Conservation (phyloP, 169 alveolate genomes). For the Babesia microti region DNA sequence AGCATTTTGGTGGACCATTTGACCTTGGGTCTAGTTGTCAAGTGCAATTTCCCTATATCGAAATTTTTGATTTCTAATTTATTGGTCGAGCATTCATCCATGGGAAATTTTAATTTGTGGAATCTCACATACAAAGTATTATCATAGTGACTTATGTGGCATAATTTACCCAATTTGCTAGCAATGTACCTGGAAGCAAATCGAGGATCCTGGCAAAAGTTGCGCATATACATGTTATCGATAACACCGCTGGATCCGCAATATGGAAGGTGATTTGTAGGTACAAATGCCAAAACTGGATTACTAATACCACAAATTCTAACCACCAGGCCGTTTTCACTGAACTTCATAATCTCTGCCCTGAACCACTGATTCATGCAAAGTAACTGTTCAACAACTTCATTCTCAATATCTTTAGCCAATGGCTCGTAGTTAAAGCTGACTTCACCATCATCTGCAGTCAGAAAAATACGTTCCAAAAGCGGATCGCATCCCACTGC, state of each 20-base stretch:
- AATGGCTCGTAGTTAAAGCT: constrained; percentile 9
- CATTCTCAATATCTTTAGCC: constrained; percentile 21
- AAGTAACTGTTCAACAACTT: constrained; percentile 14
- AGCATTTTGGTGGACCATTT: neutral
- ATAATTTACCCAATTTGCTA: constrained; percentile 30
- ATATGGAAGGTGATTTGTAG: constrained; percentile 27
- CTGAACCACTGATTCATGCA: constrained; percentile 37
- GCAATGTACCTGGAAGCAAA: constrained; percentile 11
- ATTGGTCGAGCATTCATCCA: no score
- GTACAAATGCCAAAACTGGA: constrained; percentile 12
- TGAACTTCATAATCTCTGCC: constrained; percentile 14
- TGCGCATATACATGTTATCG: constrained; percentile 18
- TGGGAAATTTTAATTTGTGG: no score
- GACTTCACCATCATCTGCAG: constrained; percentile 4
- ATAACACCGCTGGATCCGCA: constrained; percentile 29
- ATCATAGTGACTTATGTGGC: constrained; percentile 36
- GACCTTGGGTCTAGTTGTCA: neutral
- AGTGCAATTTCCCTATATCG: neutral
- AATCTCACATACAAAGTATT: constrained; percentile 18
- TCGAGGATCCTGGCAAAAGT: constrained; percentile 12
- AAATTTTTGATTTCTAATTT: no score
- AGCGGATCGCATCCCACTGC: constrained; percentile 38
- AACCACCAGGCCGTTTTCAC: constrained; percentile 4
- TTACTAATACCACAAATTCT: constrained; percentile 17
- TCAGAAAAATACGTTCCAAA: constrained; percentile 24